phyloP scores from a whole-genome alignment of 495 filamentous ascomycete genomes.

The Cudoniella acicularis region DNA sequence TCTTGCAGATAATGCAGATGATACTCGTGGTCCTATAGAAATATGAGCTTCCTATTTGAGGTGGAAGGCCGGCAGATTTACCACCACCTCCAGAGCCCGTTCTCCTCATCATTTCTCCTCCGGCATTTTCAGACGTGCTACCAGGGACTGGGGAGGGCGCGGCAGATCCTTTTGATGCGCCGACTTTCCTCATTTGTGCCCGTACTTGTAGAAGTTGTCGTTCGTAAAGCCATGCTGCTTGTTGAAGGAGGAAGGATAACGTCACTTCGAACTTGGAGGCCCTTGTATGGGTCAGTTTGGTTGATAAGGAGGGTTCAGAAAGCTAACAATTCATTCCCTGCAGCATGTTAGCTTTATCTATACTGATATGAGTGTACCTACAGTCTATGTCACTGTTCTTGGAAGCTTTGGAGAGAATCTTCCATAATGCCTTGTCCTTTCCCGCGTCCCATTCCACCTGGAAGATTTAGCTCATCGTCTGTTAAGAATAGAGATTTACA shows the following conservation, averaged over 20 bases:
- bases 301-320: not conserved
- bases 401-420: conserved; percentile 69
- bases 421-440: conserved; percentile 90
- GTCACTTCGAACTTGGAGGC: conserved; percentile 68
- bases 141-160: conserved; percentile 50
- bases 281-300: conserved; percentile 33
- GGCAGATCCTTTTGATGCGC: conserved; percentile 40
- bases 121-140: conserved; percentile 42
- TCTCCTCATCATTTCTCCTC: conserved; percentile 56
- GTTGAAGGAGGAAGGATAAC: conserved; percentile 84
- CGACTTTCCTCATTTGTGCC: conserved; percentile 82
- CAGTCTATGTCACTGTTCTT: conserved; percentile 79
- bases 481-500: conserved; percentile 27
- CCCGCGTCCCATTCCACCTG: conserved; percentile 58
- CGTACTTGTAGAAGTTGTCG: conserved; percentile 82
- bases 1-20: conserved; percentile 60
- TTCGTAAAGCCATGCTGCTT: conserved; percentile 94
- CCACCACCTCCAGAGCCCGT: conserved; percentile 51
- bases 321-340: conserved; percentile 79
- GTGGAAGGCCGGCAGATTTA: conserved; percentile 2
- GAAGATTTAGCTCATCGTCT: conserved; percentile 6
- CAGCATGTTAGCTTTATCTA: conserved; percentile 10
- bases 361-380: conserved; percentile 40
- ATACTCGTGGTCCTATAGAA: conserved; percentile 45
- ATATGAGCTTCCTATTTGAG: conserved; percentile 3